Evolutionary conservation across 352 stramenopile species (phyloP).

Genomic region (Phytophthora quininea): DNA sequence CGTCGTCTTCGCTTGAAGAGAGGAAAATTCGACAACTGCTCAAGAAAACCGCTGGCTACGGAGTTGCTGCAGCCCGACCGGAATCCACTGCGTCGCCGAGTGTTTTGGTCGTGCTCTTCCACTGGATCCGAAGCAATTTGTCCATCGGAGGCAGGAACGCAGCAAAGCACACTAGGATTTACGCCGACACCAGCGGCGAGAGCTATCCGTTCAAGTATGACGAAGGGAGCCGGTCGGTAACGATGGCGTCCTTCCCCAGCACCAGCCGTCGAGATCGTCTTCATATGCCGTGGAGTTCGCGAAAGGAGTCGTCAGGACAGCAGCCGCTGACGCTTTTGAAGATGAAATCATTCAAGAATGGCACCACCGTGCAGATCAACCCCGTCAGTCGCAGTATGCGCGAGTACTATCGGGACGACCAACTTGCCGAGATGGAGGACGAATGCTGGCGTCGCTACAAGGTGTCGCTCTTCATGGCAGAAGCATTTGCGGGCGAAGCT

Average conservation of each 20-base stretch:
- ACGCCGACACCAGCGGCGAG: constrained; percentile 12
- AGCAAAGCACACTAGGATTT: constrained; percentile 17
- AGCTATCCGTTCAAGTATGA: neutral
- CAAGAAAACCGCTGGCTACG: constrained; percentile 31
- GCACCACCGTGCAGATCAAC: constrained; percentile 56
- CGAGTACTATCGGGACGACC: constrained; percentile 50
- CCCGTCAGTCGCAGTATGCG: constrained; percentile 55
- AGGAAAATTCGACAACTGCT: constrained; percentile 47
- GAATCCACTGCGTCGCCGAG: neutral
- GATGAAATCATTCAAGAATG: constrained; percentile 52
- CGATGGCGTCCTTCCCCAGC: neutral
- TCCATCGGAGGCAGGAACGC: constrained; percentile 18
- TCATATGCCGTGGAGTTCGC: neutral
- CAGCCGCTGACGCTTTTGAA: constrained; percentile 38
- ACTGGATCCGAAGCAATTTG: constrained; percentile 14
- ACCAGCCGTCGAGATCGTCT: constrained; percentile 5
- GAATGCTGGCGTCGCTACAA: constrained; percentile 80
- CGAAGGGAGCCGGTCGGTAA: neutral
- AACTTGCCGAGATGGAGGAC: constrained; percentile 67
- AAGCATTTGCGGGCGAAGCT: constrained; percentile 29
- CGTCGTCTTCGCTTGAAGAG: constrained; percentile 40
- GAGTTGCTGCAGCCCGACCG: neutral
- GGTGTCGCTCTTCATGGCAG: constrained; percentile 64
- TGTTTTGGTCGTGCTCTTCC: neutral
- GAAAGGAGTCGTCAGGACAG: neutral